phyloP scores from a whole-genome alignment of 2,329 filamentous ascomycete genomes.

The Boeremia lycopersici region DNA sequence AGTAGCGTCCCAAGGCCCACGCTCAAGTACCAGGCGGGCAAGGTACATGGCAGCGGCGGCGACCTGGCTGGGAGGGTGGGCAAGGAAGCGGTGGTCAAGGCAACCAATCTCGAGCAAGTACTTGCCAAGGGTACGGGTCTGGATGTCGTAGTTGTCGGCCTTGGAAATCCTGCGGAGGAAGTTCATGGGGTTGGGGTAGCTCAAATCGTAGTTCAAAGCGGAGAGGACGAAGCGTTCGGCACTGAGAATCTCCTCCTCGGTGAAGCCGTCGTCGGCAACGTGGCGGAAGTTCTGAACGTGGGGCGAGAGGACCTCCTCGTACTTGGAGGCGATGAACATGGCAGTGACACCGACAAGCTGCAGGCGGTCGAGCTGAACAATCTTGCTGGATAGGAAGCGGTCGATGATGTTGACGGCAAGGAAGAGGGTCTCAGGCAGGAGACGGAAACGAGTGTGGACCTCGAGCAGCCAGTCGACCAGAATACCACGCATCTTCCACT shows the following conservation, averaged over 20 bases:
- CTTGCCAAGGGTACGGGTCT: slow-evolving; percentile 95
- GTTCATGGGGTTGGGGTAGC: slow-evolving; percentile 99
- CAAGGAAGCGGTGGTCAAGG: slow-evolving; percentile 91
- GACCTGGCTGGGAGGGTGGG: slow-evolving; percentile 85
- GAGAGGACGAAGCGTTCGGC: slow-evolving; percentile 95
- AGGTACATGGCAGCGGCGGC: slow-evolving; percentile 96
- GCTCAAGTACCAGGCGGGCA: slow-evolving; percentile 85
- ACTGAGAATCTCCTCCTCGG: slow-evolving; percentile 90
- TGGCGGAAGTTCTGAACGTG: slow-evolving; percentile 97
- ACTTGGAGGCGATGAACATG: slow-evolving; percentile 99
- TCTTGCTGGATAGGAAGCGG: slow-evolving; percentile 92
- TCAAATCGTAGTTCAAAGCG: slow-evolving; percentile 93
- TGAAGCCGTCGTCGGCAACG: slow-evolving; percentile 95
- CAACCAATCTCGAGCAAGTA: slow-evolving; percentile 97
- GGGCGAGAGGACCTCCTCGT: slow-evolving; percentile 95
- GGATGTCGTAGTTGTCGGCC: slow-evolving; percentile 98
- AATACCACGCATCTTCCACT: slow-evolving; percentile 99
- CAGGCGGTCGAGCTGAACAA: slow-evolving; percentile 93
- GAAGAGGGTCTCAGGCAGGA: slow-evolving; percentile 95
- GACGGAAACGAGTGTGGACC: slow-evolving; percentile 94
- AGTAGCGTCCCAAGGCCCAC: slow-evolving; percentile 89
- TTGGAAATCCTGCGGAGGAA: slow-evolving; percentile 98
- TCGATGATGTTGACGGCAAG: slow-evolving; percentile 98
- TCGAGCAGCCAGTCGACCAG: slow-evolving; percentile 98
- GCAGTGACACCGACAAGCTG: slow-evolving; percentile 97